Conservation (phyloP, 352 stramenopile genomes). For the Globisporangium cederbergense region DNA sequence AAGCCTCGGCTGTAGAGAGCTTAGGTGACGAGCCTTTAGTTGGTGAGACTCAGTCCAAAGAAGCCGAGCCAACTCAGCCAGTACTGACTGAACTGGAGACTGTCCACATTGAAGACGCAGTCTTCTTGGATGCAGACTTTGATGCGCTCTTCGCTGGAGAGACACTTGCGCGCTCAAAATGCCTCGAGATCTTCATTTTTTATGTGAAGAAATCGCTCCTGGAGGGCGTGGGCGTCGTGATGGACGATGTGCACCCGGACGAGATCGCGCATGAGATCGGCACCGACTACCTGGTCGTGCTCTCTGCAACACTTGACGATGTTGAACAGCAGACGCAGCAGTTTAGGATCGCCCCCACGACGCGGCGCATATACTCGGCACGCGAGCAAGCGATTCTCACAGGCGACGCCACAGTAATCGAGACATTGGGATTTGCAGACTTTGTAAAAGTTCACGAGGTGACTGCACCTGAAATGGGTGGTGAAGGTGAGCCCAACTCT, state of each 20-base stretch:
- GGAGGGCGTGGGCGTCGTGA: constrained; percentile 49
- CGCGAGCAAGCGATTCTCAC: constrained; percentile 45
- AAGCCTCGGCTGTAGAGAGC: constrained; percentile 3
- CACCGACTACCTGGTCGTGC: constrained; percentile 51
- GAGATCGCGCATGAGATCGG: constrained; percentile 33
- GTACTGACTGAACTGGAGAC: neutral
- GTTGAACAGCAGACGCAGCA: constrained; percentile 26
- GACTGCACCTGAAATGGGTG: neutral
- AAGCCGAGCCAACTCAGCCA: neutral
- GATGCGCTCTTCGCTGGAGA: constrained; percentile 32
- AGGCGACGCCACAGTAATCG: constrained; percentile 8
- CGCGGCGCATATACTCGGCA: constrained; percentile 48
- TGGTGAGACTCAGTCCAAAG: neutral
- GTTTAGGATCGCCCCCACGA: constrained; percentile 34
- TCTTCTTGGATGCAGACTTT: constrained; percentile 40
- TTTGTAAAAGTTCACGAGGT: constrained; percentile 4
- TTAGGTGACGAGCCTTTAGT: neutral
- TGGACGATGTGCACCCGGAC: constrained; percentile 57
- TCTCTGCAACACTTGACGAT: constrained; percentile 42
- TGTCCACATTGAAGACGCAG: constrained; percentile 20
- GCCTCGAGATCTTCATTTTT: constrained; percentile 34
- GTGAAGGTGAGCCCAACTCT: neutral
- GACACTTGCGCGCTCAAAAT: constrained; percentile 22
- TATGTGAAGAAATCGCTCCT: constrained; percentile 38
- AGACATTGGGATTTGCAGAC: constrained; percentile 33